phyloP scores from a whole-genome alignment of 495 filamentous ascomycete species.

The Xeromyces bisporus region DNA sequence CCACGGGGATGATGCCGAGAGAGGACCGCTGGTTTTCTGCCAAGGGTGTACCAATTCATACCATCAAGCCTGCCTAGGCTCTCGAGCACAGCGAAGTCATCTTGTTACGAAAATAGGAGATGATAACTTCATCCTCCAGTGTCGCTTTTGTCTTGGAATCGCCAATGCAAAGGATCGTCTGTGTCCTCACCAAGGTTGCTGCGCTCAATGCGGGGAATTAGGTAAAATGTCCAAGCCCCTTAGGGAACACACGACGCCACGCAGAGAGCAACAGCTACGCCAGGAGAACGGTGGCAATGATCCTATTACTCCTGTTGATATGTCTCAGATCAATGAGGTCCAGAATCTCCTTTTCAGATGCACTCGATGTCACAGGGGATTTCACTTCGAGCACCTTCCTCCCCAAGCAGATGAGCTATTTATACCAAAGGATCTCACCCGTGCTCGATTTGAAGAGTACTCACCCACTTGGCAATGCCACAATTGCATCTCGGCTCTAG shows the following conservation, averaged over 20 bases:
- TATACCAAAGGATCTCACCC: slow-evolving; percentile 16
- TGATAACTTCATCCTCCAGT: slow-evolving; percentile 75
- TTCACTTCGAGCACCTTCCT: slow-evolving; percentile 69
- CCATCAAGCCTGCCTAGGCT: slow-evolving; percentile 66
- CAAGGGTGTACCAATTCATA: slow-evolving; percentile 78
- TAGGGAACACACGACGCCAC: slow-evolving; percentile 45
- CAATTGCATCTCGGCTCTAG: slow-evolving; percentile 42
- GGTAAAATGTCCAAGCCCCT: slow-evolving; percentile 56
- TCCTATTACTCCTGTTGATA: slow-evolving; percentile 46
- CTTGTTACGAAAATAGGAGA: slow-evolving; percentile 78
- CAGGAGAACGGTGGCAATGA: slow-evolving; percentile 62
- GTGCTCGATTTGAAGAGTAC: slow-evolving; percentile 43
- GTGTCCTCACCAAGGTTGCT: slow-evolving; percentile 52
- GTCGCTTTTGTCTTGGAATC: slow-evolving; percentile 60
- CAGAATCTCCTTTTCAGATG: slow-evolving; percentile 75
- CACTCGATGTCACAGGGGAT: slow-evolving; percentile 53
- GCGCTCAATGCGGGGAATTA: slow-evolving; percentile 44
- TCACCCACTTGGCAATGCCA: slow-evolving; percentile 54
- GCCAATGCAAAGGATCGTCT: slow-evolving; percentile 47
- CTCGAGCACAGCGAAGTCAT: slow-evolving; percentile 59
- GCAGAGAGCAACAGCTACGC: slow-evolving; percentile 67
- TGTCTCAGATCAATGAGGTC: slow-evolving; percentile 50
- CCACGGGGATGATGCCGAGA: slow-evolving; percentile 32
- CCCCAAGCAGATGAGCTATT: slow-evolving; percentile 8
- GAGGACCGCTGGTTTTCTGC: slow-evolving; percentile 57